Base-by-base conservation (phyloP, 305 asterid genomes). In the Rubia tinctorum region DNA sequence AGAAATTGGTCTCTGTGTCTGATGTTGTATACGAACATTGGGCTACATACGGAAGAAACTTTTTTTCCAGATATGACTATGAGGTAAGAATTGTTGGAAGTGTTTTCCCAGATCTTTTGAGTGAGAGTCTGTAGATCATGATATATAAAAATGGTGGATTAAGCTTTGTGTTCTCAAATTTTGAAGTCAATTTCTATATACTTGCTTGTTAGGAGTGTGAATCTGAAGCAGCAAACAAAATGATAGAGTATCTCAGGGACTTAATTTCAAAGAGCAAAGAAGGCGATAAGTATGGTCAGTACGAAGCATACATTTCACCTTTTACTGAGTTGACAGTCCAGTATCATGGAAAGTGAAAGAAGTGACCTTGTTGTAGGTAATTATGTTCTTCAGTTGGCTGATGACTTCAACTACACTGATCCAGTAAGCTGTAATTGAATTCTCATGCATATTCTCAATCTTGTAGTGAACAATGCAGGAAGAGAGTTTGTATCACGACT, bases 1-100 rank as follows among this genome's bases (percentile, higher is more conserved):
- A 90, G 78, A 79, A 83, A 69, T 77, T 95, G 83, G 86, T 89
- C 81, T 92, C 96, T n/a, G 95, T 95, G 51, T 79, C 96, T 69
- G 97, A 90, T 82, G 91, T 95, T 65, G 99, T 92, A 77, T 83
- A 76, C 61, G 90, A 85, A 82, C 93, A 95, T 68, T 95, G 97
- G 99, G 98, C 98, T 73, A 87, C 90, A 73, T 92, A 92, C 23
- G 98, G 99, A 40, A 85, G 99, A 79, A 95, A 92, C 76, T 92
- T 89, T 89, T 95, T 95, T 75, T 95, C 96, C 47, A 88, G 99
- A 92, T 95, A 90, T 8, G 99, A 95, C 83, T 92, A 92, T 10
- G 98, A 95, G 96, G 99, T 80, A 83, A 83, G 87, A 64, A 68
- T 76, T 73, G 77, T 75, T 76, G 55, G 71, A 59, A 69, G 40